phyloP scores from a whole-genome alignment of 768 basidiomycete species.

The Cystofilobasidium bisporidii region DNA sequence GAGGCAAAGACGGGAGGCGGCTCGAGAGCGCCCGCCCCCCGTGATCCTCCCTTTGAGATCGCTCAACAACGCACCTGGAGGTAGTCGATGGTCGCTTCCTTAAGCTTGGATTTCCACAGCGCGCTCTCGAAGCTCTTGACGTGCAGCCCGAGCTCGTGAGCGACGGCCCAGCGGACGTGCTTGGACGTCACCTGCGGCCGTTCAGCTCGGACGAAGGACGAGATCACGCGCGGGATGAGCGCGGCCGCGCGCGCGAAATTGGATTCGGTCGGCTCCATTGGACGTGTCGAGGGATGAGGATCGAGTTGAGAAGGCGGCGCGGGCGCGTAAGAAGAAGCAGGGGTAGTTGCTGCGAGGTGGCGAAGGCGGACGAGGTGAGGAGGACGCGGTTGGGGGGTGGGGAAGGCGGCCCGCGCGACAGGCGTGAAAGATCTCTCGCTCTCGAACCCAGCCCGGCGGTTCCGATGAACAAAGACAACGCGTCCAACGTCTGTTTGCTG shows the following conservation, averaged over 20 bases:
- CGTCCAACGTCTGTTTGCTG: too few species aligned
- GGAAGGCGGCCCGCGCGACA: too few species aligned
- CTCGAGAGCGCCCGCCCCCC: too few species aligned
- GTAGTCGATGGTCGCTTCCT: not conserved
- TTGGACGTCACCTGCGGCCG: constrained; percentile 1
- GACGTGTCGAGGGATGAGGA: not conserved
- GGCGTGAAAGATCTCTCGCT: too few species aligned
- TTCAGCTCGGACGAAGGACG: not conserved
- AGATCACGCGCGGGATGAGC: constrained; percentile 2
- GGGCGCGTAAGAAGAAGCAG: not conserved
- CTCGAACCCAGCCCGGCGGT: too few species aligned
- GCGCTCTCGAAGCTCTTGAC: not conserved
- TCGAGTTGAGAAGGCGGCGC: not conserved
- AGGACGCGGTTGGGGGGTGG: too few species aligned
- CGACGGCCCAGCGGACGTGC: not conserved
- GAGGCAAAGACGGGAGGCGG: too few species aligned
- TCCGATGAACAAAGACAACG: too few species aligned
- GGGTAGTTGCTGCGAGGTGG: too few species aligned
- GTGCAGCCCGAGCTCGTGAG: not conserved
- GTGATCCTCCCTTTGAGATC: too few species aligned
- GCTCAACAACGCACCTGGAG: not conserved
- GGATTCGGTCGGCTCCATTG: not conserved
- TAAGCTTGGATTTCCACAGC: not conserved
- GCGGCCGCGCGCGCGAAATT: not conserved
- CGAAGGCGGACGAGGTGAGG: too few species aligned